phyloP scores from a whole-genome alignment of 179 eudicot species.

The Silene coronaria region DNA sequence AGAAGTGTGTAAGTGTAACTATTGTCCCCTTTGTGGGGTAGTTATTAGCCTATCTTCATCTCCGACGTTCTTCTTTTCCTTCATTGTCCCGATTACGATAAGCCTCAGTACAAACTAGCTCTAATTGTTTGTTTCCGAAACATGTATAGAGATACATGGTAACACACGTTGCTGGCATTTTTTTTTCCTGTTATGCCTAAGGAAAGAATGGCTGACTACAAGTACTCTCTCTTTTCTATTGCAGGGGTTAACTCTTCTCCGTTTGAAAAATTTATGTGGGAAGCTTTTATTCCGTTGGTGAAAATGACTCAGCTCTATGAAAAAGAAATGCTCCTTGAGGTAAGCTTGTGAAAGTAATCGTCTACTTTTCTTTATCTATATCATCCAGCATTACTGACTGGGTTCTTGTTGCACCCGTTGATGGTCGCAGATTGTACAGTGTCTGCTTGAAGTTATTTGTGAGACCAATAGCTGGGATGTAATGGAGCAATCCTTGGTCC shows the following conservation, averaged over 20 bases:
- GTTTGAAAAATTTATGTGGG: slow-evolving; percentile 51
- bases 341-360: slow-evolving; percentile 20
- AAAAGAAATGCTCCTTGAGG: slow-evolving; percentile 58
- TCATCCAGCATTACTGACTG: slow-evolving; percentile 7
- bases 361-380: not conserved
- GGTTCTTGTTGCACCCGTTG: slow-evolving; percentile 7
- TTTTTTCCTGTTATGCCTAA: not conserved
- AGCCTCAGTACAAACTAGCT: no score
- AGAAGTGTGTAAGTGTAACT: no score
- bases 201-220: not conserved
- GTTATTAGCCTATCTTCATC: no score
- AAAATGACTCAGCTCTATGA: slow-evolving; percentile 44
- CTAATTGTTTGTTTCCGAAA: no score
- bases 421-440: slow-evolving; percentile 45
- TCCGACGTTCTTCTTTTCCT: no score
- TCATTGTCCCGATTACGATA: no score
- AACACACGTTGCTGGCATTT: not conserved
- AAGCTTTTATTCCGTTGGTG: slow-evolving; percentile 54
- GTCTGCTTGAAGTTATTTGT: slow-evolving; percentile 53
- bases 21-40: no score
- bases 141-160: no score
- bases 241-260: slow-evolving; percentile 39
- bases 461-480: slow-evolving; percentile 62
- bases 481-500: slow-evolving; percentile 55
- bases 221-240: slow-evolving; percentile 8